Conservation (phyloP, 805 yeast genomes). For the Suhomyces kilbournensis region DNA sequence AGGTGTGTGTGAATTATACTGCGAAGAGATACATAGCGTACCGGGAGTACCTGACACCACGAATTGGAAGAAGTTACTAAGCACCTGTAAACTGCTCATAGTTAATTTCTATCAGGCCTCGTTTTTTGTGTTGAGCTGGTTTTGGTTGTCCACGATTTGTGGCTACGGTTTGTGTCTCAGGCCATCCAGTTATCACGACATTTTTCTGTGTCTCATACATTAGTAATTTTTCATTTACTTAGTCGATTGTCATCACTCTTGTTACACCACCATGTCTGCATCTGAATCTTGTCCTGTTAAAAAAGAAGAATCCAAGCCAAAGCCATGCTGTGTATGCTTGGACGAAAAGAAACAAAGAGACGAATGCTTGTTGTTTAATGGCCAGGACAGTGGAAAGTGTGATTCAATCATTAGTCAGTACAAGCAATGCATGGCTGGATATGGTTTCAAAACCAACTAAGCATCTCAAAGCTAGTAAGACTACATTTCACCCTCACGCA, state of each 20-base stretch:
- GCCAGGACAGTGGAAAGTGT: slow-evolving; percentile 83
- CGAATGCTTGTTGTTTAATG: slow-evolving; percentile 79
- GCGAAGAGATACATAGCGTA: neutral
- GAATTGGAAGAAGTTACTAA: too few species aligned
- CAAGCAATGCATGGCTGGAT: slow-evolving; percentile 88
- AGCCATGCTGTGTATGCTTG: slow-evolving; percentile 95
- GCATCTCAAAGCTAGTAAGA: neutral
- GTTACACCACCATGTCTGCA: slow-evolving; percentile 1
- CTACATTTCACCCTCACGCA: neutral
- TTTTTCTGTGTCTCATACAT: neutral
- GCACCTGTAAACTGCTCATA: too few species aligned
- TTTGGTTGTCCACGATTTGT: neutral
- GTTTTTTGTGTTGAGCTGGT: neutral
- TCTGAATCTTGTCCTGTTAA: slow-evolving; percentile 5
- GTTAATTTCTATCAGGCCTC: neutral
- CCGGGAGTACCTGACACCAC: neutral
- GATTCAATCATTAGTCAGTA: slow-evolving; percentile 65
- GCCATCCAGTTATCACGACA: neutral
- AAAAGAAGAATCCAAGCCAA: slow-evolving; percentile 53
- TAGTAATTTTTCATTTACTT: neutral
- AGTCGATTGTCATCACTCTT: neutral
- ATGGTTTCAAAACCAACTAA: slow-evolving; percentile 60
- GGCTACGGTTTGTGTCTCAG: neutral
- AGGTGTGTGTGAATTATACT: neutral
- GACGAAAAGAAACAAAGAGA: slow-evolving; percentile 81